Conservation (phyloP, 2,329 filamentous ascomycete species). For the Hypocreales sp. region DNA sequence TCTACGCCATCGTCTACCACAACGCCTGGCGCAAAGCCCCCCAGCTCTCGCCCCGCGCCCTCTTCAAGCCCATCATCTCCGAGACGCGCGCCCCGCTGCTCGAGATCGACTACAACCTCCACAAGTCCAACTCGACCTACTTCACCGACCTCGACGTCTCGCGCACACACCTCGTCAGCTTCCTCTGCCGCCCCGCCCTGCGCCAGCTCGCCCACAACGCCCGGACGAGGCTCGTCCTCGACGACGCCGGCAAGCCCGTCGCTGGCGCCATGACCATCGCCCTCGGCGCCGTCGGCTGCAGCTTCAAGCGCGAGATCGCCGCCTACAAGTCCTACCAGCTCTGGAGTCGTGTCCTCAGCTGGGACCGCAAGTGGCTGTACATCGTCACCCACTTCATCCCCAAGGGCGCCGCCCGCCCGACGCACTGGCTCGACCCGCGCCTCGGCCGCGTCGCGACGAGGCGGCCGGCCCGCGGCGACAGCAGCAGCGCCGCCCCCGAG, state of each 20-base stretch:
- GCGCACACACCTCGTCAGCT: constrained; percentile 64
- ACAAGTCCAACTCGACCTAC: constrained; percentile 76
- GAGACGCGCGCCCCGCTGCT: constrained; percentile 50
- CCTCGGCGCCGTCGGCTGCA: constrained; percentile 58
- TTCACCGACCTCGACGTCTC: constrained; percentile 75
- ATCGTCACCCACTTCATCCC: constrained; percentile 60
- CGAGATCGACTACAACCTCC: constrained; percentile 76
- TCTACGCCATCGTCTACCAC: constrained; percentile 40
- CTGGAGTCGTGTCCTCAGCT: constrained; percentile 53
- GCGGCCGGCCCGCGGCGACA: too few species aligned
- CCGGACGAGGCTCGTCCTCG: constrained; percentile 25
- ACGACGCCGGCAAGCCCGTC: constrained; percentile 31
- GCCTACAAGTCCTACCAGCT: constrained; percentile 58
- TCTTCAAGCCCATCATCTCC: constrained; percentile 60
- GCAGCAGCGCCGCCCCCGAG: constrained; percentile 18
- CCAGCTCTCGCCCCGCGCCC: constrained; percentile 40
- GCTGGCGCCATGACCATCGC: constrained; percentile 44
- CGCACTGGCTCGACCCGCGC: constrained; percentile 32
- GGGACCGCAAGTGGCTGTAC: constrained; percentile 76
- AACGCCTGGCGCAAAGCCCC: constrained; percentile 31
- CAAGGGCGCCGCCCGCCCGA: constrained; percentile 39
- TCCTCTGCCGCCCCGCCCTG: constrained; percentile 37
- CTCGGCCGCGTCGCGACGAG: constrained; percentile 25
- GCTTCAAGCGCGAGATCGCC: constrained; percentile 58
- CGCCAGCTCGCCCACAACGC: constrained; percentile 5